These are phyloP conservation scores for Blumeria hordei DNA, from an alignment of 2,329 filamentous ascomycete genomes.

Conservation along the genomic window DNA sequence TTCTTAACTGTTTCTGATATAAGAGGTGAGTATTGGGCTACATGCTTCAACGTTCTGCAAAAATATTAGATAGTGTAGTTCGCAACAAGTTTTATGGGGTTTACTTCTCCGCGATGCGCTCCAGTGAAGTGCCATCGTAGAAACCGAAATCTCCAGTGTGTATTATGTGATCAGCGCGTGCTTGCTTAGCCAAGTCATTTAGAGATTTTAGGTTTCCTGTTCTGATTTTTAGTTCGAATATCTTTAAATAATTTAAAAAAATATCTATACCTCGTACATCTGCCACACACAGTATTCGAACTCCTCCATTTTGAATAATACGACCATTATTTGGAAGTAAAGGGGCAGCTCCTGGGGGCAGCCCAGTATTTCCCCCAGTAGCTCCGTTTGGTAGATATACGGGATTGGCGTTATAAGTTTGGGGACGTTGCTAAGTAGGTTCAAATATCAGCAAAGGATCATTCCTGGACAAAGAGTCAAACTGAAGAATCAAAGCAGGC, in stretches of 20 bases:
- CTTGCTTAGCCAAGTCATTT: constrained; percentile 87
- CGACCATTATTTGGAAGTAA: constrained; percentile 44
- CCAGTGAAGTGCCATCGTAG: constrained; percentile 87
- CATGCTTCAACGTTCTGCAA: constrained; percentile 77
- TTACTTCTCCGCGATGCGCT: constrained; percentile 95
- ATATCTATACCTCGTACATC: constrained; percentile 39
- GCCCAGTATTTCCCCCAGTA: constrained; percentile 19
- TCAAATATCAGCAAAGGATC: constrained; percentile 7
- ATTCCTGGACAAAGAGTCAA: too few species aligned
- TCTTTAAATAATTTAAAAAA: neutral
- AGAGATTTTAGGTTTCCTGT: constrained; percentile 82
- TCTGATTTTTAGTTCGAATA: neutral
- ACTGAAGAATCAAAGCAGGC: too few species aligned
- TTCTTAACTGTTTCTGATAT: constrained; percentile 58
- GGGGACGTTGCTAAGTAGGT: constrained; percentile 14
- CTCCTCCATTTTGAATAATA: constrained; percentile 38
- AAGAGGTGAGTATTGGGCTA: constrained; percentile 91
- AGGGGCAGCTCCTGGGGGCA: constrained; percentile 35
- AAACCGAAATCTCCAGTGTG: constrained; percentile 98
- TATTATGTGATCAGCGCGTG: constrained; percentile 89
- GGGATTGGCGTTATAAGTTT: constrained; percentile 13
- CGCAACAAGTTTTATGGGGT: neutral
- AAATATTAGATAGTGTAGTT: constrained; percentile 7
- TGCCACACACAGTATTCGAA: constrained; percentile 44
- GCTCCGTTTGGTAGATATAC: constrained; percentile 38